phyloP scores from a whole-genome alignment of 306 rosid species.

The Sesbania bispinosa region DNA sequence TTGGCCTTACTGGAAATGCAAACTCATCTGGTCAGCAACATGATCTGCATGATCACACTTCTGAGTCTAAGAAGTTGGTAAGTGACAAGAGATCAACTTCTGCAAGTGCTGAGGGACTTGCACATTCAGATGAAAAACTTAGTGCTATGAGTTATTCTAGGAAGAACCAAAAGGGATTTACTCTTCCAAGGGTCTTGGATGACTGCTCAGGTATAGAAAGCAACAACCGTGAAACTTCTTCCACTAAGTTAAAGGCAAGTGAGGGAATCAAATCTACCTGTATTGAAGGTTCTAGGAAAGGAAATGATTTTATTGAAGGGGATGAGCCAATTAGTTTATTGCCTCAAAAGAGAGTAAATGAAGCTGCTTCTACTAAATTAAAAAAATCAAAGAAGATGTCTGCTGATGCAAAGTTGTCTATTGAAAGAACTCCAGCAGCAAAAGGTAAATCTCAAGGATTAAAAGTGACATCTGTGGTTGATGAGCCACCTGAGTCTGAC shows the following conservation, averaged over 20 bases:
- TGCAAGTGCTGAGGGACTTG: slow-evolving; percentile 39
- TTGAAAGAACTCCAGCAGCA: slow-evolving; percentile 25
- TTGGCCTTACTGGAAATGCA: slow-evolving; percentile 21
- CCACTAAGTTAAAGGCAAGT: slow-evolving; percentile 23
- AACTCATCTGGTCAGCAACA: slow-evolving; percentile 10
- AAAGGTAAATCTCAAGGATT: slow-evolving; percentile 30
- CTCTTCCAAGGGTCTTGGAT: slow-evolving; percentile 40
- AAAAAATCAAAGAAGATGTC: slow-evolving; percentile 40
- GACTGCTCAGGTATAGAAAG: slow-evolving; percentile 38
- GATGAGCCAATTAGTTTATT: slow-evolving; percentile 34
- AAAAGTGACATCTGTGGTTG: slow-evolving; percentile 25
- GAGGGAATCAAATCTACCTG: slow-evolving; percentile 31
- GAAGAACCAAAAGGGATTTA: slow-evolving; percentile 40
- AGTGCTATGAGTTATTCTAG: slow-evolving; percentile 34
- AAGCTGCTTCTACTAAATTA: slow-evolving; percentile 40
- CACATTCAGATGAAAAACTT: slow-evolving; percentile 34
- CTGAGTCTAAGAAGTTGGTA: slow-evolving; percentile 30
- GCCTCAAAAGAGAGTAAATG: slow-evolving; percentile 45
- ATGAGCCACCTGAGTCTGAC: slow-evolving; percentile 33
- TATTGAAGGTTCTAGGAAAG: slow-evolving; percentile 35
- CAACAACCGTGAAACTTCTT: slow-evolving; percentile 30
- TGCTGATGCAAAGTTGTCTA: slow-evolving; percentile 30
- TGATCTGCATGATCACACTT: slow-evolving; percentile 22
- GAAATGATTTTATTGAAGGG: slow-evolving; percentile 26
- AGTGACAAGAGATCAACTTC: slow-evolving; percentile 32